A percentile compares a stretch with the other conserved stretches of the same genome.
These are phyloP conservation scores for Dujonia santamariae DNA, from an alignment of 1,139 yeast species.

Conservation along the genomic window DNA sequence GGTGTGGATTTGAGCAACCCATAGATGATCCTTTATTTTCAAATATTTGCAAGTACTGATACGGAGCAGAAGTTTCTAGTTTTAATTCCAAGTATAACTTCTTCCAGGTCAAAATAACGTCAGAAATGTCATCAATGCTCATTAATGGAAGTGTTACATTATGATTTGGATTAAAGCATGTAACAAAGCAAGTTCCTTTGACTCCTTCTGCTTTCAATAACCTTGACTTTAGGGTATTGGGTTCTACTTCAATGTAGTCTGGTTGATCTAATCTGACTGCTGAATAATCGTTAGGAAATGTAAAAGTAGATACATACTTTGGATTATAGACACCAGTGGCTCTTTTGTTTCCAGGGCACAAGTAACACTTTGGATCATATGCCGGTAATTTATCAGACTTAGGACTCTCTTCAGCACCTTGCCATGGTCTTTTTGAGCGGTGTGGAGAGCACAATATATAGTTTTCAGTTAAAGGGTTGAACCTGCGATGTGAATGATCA, in stretches of 20 bases:
- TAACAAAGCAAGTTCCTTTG: slow-evolving; percentile 66
- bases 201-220: slow-evolving; percentile 59
- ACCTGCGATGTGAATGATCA: slow-evolving; percentile 64
- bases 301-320: slow-evolving; percentile 52
- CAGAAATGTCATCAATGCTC: slow-evolving; percentile 38
- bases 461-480: slow-evolving; percentile 59
- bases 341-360: slow-evolving; percentile 71
- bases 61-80: slow-evolving; percentile 39
- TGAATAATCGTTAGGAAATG: slow-evolving; percentile 68
- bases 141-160: slow-evolving; percentile 65
- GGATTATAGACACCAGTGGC: slow-evolving; percentile 68
- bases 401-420: slow-evolving; percentile 64
- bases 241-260: slow-evolving; percentile 24
- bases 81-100: slow-evolving; percentile 43
- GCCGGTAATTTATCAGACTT: slow-evolving; percentile 43
- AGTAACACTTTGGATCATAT: slow-evolving; percentile 66
- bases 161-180: slow-evolving; percentile 75
- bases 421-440: slow-evolving; percentile 79
- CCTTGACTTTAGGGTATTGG: slow-evolving; percentile 30
- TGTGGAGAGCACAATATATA: slow-evolving; percentile 78
- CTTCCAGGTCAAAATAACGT: slow-evolving; percentile 62
- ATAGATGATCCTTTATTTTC: slow-evolving; percentile 78
- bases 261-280: slow-evolving; percentile 66
- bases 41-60: slow-evolving; percentile 65
- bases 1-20: slow-evolving; percentile 85